Percentiles rank a stretch among this genome's conserved stretches.
These are phyloP conservation scores for Abortiporus biennis DNA, from an alignment of 1,284 basidiomycete genomes.

Conservation along the genomic window DNA sequence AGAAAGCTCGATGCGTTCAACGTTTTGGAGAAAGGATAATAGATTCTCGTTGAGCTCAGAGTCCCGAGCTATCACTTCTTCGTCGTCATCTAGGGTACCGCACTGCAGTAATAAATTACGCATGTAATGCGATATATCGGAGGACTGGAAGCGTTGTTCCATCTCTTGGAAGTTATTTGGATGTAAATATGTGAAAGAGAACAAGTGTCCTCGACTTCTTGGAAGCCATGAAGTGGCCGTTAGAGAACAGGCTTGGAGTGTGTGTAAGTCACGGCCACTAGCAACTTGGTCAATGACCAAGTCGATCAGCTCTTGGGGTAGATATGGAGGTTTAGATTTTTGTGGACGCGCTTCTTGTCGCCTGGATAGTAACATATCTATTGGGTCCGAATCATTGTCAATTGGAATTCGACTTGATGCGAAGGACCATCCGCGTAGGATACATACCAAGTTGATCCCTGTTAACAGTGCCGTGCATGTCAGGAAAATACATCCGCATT, in stretches of 20 bases:
- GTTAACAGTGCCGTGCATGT: too few relatives aligned
- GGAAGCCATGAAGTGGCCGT: constrained; percentile 2
- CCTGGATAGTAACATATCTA: constrained; percentile 8
- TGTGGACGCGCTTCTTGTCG: constrained; percentile 31
- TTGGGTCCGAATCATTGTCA: neutral
- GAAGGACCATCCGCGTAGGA: too few relatives aligned
- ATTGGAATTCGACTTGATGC: too few relatives aligned
- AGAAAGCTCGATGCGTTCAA: neutral
- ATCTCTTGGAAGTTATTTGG: neutral
- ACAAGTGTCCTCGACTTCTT: neutral
- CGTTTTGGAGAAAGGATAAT: neutral
- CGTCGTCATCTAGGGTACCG: constrained; percentile 2
- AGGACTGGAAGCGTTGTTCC: neutral
- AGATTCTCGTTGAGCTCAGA: neutral
- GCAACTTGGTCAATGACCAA: constrained; percentile 5
- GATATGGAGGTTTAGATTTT: constrained; percentile 10
- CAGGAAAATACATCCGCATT: too few relatives aligned
- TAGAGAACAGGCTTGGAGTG: constrained; percentile 4
- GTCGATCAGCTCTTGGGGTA: constrained; percentile 6
- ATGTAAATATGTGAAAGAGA: neutral
- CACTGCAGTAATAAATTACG: neutral
- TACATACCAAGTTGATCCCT: too few relatives aligned
- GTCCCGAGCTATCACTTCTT: constrained; percentile 2
- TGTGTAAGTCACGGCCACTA: neutral
- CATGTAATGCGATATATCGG: neutral